Evolutionary conservation across 441 rosid genomes (phyloP).

Genomic region (Gossypium gossypioides): DNA sequence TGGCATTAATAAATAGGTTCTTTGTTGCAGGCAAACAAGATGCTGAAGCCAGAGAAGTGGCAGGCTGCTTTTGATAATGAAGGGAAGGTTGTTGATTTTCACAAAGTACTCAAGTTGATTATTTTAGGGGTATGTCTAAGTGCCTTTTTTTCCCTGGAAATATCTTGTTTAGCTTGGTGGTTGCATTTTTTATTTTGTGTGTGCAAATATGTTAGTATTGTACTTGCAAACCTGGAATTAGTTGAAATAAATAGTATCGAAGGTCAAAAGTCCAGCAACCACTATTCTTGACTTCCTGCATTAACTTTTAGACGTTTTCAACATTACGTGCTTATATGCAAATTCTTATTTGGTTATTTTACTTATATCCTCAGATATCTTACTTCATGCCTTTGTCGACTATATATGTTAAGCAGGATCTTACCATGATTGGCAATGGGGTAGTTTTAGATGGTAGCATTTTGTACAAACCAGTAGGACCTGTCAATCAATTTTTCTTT

Average conservation of each 20-base stretch:
- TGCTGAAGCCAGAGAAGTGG: conserved; percentile 93
- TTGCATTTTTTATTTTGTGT: background rate
- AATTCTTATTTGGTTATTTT: background rate
- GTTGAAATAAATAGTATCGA: background rate
- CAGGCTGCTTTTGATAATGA: conserved; percentile 60
- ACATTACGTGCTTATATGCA: background rate
- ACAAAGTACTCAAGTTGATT: conserved; percentile 67
- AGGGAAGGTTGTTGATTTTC: conserved; percentile 72
- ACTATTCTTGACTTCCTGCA: background rate
- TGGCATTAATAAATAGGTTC: conserved; percentile 3
- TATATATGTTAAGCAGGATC: background rate
- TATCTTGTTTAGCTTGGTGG: background rate
- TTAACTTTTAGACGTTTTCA: background rate
- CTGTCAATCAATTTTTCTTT: background rate
- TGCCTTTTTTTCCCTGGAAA: background rate
- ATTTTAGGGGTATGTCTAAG: conserved; percentile 64
- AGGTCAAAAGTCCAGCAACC: background rate
- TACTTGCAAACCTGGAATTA: background rate
- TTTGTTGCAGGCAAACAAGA: conserved; percentile 53
- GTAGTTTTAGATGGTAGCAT: background rate
- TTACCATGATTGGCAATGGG: background rate
- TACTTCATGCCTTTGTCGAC: background rate
- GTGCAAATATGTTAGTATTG: background rate
- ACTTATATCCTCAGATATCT: background rate
- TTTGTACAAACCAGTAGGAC: background rate